phyloP scores from a whole-genome alignment of 1,284 basidiomycete species.

The Meira nashicola region DNA sequence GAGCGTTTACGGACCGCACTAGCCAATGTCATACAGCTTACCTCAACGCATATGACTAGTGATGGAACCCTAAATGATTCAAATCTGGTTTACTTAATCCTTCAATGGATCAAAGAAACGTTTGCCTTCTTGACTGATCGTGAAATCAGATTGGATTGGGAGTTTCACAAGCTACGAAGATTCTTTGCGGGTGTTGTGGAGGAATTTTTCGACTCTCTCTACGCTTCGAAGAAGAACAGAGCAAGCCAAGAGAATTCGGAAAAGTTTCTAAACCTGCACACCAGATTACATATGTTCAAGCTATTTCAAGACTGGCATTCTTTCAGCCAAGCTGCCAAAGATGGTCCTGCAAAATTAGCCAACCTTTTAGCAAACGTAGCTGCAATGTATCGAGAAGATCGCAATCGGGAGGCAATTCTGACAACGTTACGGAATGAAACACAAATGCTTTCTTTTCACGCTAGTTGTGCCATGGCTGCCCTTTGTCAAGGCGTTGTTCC shows the following conservation, averaged over 20 bases:
- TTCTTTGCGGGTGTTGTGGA: slow-evolving; percentile 87
- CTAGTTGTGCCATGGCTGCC: slow-evolving; percentile 69
- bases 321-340: slow-evolving; percentile 70
- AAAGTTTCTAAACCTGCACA: slow-evolving; percentile 69
- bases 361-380: slow-evolving; percentile 70
- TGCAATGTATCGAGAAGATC: slow-evolving; percentile 55
- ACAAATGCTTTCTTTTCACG: slow-evolving; percentile 64
- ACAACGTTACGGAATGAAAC: slow-evolving; percentile 60
- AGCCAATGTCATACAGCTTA: slow-evolving; percentile 82
- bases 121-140: slow-evolving; percentile 69
- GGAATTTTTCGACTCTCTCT: slow-evolving; percentile 62
- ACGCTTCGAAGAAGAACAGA: slow-evolving; percentile 56
- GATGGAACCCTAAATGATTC: neutral
- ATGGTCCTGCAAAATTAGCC: slow-evolving; percentile 68
- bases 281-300: slow-evolving; percentile 74
- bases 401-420: slow-evolving; percentile 48
- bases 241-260: slow-evolving; percentile 69
- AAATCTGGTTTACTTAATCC: slow-evolving; percentile 63
- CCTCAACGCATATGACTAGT: slow-evolving; percentile 70
- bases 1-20: slow-evolving; percentile 80
- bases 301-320: slow-evolving; percentile 92
- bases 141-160: slow-evolving; percentile 70
- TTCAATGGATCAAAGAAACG: slow-evolving; percentile 80
- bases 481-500: slow-evolving; percentile 55
- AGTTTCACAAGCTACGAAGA: slow-evolving; percentile 74